Percentiles rank a stretch among this genome's conserved stretches.
These are phyloP conservation scores for Paraphaeosphaeria minitans DNA, from an alignment of 2,329 filamentous ascomycete genomes.

Conservation along the genomic window DNA sequence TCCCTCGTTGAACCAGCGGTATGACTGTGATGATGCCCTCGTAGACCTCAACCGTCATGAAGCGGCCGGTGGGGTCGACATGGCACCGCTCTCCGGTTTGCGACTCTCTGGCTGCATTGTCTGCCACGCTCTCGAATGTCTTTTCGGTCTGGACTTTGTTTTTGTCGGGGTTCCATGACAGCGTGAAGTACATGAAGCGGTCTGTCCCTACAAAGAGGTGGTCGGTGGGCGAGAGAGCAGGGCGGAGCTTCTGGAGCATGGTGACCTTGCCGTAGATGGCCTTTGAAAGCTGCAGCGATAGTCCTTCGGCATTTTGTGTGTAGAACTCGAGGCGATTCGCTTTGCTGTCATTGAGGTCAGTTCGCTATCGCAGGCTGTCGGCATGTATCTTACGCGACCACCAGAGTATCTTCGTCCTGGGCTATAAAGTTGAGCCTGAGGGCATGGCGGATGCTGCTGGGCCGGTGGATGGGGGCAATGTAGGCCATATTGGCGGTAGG, in stretches of 20 bases:
- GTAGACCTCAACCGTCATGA: conserved; percentile 70
- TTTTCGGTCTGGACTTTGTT: conserved; percentile 62
- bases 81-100: conserved; percentile 83
- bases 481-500: conserved; percentile 73
- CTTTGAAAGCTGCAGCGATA: conserved; percentile 67
- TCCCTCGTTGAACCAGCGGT: conserved; percentile 61
- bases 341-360: conserved; percentile 57
- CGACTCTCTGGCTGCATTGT: conserved; percentile 70
- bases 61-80: conserved; percentile 77
- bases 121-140: conserved; percentile 64
- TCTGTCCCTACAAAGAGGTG: conserved; percentile 93
- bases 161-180: conserved; percentile 74
- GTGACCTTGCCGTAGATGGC: conserved; percentile 84
- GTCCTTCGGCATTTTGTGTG: conserved; percentile 66
- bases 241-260: conserved; percentile 80
- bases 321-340: conserved; percentile 87
- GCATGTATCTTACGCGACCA: conserved; percentile 71
- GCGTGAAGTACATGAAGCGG: conserved; percentile 85
- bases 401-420: conserved; percentile 76
- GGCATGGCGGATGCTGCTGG: conserved; percentile 90
- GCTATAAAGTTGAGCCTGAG: conserved; percentile 78
- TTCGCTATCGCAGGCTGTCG: not conserved
- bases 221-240: conserved; percentile 74
- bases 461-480: conserved; percentile 87
- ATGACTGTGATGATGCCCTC: conserved; percentile 71